Base-by-base conservation (phyloP, 257 asterid genomes). In the Przewalskia tangutica region DNA sequence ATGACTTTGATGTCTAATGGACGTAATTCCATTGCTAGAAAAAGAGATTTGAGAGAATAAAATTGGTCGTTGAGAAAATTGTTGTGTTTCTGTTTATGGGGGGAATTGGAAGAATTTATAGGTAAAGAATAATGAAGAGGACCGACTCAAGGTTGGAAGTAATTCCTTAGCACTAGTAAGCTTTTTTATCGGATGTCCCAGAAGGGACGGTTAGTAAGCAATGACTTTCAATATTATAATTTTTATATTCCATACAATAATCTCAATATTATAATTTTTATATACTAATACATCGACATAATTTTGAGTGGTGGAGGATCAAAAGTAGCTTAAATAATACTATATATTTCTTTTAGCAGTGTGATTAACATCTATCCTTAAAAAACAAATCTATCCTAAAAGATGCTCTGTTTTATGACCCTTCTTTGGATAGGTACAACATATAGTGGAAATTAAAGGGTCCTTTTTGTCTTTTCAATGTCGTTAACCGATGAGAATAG, bases 1-100 rank as follows among this genome's bases (percentile, higher is more conserved):
- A 88, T 77, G 8, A 88, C 44, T 73, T 87, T 86, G 34, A 88
- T 32, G n/a, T 88, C 89, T 73, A 88, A 80, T 2, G 82, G 81
- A 64, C 85, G 87, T 6, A 50, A 82, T 16, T 84, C 86, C 89
- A 85, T 85, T 42, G 64, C 34, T 18, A n/a, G 4, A 55, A 40
- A 11, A 3, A 46, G 55, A 12, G 12, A 10, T 11, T 70, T 20
- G 56, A 27, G n/a, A 70, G n/a, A 70, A 70, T 0, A 56, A 10
- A 65, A 1, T 9, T 12, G 5, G 16, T 63, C 12, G 4, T 4
- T 16, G 7, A 48, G 51, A 6, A 5, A 70, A 10, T 18, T 71
- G 7, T 40, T 66, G 51, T 16, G 12, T 4, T 40, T 20, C 17
- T 23, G 79, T 73, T 73, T 5, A 48, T 18, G 18, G 0, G 60